These are phyloP conservation scores for Vaccinium vitisidaea DNA, from an alignment of 148 eudicot species.

Conservation along the genomic window DNA sequence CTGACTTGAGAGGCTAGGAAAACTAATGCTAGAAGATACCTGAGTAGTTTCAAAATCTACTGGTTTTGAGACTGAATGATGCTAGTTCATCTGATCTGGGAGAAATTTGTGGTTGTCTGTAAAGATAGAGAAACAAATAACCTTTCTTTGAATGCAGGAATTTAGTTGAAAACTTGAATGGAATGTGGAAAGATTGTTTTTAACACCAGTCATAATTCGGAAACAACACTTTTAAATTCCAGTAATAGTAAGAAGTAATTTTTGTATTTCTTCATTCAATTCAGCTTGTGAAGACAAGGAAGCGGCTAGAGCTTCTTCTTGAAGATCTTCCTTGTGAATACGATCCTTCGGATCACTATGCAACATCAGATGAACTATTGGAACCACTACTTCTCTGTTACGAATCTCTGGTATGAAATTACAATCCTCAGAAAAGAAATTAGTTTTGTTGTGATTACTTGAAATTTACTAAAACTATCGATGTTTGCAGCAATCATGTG, in stretches of 20 bases:
- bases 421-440: constrained; percentile 9
- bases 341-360: constrained; percentile 64
- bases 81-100: background rate
- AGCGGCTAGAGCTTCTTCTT: constrained; percentile 73
- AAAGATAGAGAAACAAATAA: background rate
- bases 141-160: background rate
- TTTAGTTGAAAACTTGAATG: background rate
- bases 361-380: constrained; percentile 71
- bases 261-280: constrained; percentile 12
- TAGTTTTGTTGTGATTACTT: background rate
- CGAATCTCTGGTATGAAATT: constrained; percentile 70
- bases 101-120: background rate
- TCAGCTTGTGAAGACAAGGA: constrained; percentile 75
- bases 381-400: constrained; percentile 80
- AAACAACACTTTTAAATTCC: background rate
- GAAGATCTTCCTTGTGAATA: constrained; percentile 79
- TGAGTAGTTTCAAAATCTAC: background rate
- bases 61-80: background rate
- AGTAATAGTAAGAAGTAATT: background rate
- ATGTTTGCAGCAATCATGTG: constrained; percentile 69
- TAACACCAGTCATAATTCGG: background rate
- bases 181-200: background rate
- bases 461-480: constrained; percentile 1
- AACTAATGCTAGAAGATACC: background rate
- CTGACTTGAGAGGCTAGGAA: background rate